Evolutionary conservation across 2,329 filamentous ascomycete genomes (phyloP).

Genomic region (Colletotrichum lindemuthianum): DNA sequence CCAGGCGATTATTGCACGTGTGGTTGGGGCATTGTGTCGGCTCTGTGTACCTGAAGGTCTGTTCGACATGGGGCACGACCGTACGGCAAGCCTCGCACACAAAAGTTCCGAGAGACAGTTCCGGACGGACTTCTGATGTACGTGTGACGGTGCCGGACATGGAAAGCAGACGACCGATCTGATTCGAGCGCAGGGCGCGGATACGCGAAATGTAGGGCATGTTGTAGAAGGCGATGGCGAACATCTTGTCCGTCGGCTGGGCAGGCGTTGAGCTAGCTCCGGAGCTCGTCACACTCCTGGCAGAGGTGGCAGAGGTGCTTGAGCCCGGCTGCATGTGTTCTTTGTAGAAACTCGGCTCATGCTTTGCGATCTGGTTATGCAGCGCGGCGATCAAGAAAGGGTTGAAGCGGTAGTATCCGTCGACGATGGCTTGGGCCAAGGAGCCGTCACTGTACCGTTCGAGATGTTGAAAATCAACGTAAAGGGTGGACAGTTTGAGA

Average conservation of each 20-base stretch:
- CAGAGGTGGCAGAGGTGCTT: constrained; percentile 76
- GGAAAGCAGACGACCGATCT: constrained; percentile 92
- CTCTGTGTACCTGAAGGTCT: constrained; percentile 97
- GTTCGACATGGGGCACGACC: constrained; percentile 89
- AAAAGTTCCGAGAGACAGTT: constrained; percentile 92
- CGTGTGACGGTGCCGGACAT: constrained; percentile 97
- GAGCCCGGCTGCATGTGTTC: constrained; percentile 89
- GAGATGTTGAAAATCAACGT: constrained; percentile 88
- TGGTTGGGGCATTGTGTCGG: constrained; percentile 93
- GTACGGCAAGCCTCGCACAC: constrained; percentile 88
- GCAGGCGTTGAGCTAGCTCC: constrained; percentile 81
- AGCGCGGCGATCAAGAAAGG: constrained; percentile 90
- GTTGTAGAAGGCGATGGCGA: constrained; percentile 93
- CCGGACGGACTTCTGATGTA: constrained; percentile 95
- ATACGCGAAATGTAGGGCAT: constrained; percentile 87
- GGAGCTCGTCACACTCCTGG: constrained; percentile 69
- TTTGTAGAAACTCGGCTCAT: constrained; percentile 93
- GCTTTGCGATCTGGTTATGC: constrained; percentile 92
- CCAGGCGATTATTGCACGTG: constrained; percentile 86
- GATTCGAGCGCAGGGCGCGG: constrained; percentile 84
- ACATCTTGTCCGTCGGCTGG: constrained; percentile 97
- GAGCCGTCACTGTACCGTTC: constrained; percentile 80
- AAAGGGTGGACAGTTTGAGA: constrained; percentile 83
- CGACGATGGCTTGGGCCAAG: constrained; percentile 85
- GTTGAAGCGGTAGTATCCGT: constrained; percentile 93